Evolutionary conservation across 352 stramenopile genomes (phyloP), one percentile per base, ranked within the genome.

Genomic region (Pythium volutum): DNA sequence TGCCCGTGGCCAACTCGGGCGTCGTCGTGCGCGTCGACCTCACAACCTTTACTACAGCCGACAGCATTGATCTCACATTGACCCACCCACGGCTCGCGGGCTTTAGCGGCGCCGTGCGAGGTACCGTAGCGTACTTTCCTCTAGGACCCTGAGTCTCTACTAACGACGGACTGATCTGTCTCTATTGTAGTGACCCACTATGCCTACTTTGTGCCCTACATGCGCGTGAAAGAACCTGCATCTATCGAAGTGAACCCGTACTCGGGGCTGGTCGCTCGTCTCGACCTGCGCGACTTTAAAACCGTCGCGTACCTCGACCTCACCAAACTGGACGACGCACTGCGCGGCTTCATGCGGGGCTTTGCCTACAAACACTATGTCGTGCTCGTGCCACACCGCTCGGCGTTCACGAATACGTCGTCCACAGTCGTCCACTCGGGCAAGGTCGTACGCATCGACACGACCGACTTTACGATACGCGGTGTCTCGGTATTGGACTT

Each of bases 311-410:
- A 69, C 29, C 52, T 91, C 5, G 69, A 93, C 29, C 65, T 93
- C 33, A 73, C 81, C 0, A 12, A 39, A 1, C 52, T 89, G 8
- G 58, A 90, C 55, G 49, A 52, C 22, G 74, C 81, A 2, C 53
- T 93, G 12, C 74, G 81, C 0, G 84, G 81, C 9, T 93, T 93
- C 41, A 70, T 81, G 55, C 73, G 70, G 18, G 84, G 84, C 22
- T 91, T 91, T 64, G 77, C 75, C 9, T 93, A 88, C 74, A 84
- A 78, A 2, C 74, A 89, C 26, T 93, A 80, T 33, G 79, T 91
- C 3, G 74, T 91, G 48, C 52, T 91, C 20, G 77, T 88, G 3
- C 84, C 81, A 5, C 73, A 87, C 49, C 77, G 81, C 8, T 65
- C 62, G 0, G 22, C 52, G 18, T 81, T 69, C 26, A 79, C 74